Base-by-base conservation (phyloP, 176 grass and related monocot genomes). In the Rhynchospora breviuscula region DNA sequence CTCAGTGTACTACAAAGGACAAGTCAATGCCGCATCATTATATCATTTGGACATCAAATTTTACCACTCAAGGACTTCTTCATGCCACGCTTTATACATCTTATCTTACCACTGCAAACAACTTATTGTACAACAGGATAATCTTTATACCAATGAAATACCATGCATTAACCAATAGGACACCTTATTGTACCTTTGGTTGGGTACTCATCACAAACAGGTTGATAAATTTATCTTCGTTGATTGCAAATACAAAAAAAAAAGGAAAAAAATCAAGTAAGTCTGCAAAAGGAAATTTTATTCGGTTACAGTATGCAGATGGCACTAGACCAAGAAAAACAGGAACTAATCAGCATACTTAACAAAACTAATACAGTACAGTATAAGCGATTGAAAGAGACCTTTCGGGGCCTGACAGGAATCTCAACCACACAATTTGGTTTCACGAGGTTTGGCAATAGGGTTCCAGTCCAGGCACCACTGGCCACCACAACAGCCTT, bases 401-500 rank as follows among this genome's bases (percentile, higher is more conserved):
- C 92, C 95, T 98, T 98, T 73, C 92, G 85, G 78, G 95, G 92
- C 74, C 88, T 98, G 13, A 95, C 88, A 83, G 95, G 95, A 89
- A 98, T 76, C 83, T 90, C 72, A 83, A 87, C 87, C 51, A n/a
- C 86, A 87, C 14, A 73, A 86, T 85, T 74, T 21, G 90, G 85
- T 88, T 91, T 80, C 31, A 87, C 23, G 76, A 98, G 85, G 75
- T 59, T 90, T 85, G 82, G 84, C 80, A 95, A 81, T 83, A 98
- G 84, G 15, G 95, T 85, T 73, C 93, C 74, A 62, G 85, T 95
- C 95, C 95, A 93, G 47, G 95, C 92, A 85, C 91, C 92, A 80
- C 91, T 89, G 85, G 95, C 89, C 62, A 98, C 88, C 57, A 93
- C 83, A 81, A 93, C 68, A 85, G 92, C 92, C 87, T 89, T 98